Conservation (phyloP, 495 filamentous ascomycete genomes). For the Cenococcum geophilum region DNA sequence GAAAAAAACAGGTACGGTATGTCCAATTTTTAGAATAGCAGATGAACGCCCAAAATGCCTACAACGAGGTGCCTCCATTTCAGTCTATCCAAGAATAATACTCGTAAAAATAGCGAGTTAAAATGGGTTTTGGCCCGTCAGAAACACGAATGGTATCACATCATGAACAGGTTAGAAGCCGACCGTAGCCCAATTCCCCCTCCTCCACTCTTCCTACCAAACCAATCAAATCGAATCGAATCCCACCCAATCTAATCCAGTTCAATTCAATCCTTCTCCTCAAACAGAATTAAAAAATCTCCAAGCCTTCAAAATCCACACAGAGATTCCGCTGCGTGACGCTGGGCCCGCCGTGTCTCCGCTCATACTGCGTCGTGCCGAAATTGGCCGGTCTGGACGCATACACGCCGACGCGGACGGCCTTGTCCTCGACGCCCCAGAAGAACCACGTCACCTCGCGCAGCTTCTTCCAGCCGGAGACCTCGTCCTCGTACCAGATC, state of each 20-base stretch:
- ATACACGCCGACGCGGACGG: slow-evolving; percentile 52
- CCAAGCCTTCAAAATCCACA: slow-evolving; percentile 54
- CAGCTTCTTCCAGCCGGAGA: slow-evolving; percentile 52
- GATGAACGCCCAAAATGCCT: no score
- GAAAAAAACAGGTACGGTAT: no score
- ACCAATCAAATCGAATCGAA: no score
- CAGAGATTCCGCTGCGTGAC: slow-evolving; percentile 43
- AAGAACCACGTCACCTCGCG: slow-evolving; percentile 57
- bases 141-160: slow-evolving; percentile 4
- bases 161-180: slow-evolving; percentile 25
- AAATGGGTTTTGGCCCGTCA: neutral
- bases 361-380: slow-evolving; percentile 42
- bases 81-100: neutral
- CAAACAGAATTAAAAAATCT: slow-evolving; percentile 43
- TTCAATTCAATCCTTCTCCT: neutral
- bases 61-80: no score
- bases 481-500: slow-evolving; percentile 52
- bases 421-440: slow-evolving; percentile 55
- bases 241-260: no score
- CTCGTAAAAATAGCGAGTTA: neutral
- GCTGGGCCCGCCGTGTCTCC: slow-evolving; percentile 42
- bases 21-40: no score
- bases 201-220: no score
- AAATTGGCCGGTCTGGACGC: slow-evolving; percentile 49
- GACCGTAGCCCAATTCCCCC: neutral